Evolutionary conservation across 768 basidiomycete species (phyloP), one percentile per base, ranked within the genome.

Genomic region (Pleurotus tuoliensis): DNA sequence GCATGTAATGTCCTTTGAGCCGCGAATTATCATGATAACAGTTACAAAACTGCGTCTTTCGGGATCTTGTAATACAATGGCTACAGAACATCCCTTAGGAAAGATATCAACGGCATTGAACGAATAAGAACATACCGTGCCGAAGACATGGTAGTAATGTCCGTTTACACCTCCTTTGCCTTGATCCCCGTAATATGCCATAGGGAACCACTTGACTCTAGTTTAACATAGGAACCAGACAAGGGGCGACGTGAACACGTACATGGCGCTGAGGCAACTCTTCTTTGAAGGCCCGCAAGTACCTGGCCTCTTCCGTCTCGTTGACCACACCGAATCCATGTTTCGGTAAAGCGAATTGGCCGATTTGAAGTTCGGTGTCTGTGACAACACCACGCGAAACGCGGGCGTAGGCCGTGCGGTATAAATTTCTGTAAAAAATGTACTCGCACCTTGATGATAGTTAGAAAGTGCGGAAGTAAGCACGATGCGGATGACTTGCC

Each of bases 331-430:
- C 66, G 58, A 68, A 63, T 0, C 82, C 86, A 55, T 83, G 76
- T 46, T 73, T 77, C 0, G 92, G 91, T 3, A 94, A 66, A 48
- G 89, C 78, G 65, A 94, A 95, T 68, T 90, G 91, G 9, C 86
- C 92, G 38, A 95, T 83, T 70, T 94, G 94, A 51, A 94, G 77
- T 64, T 95, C 92, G 1, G 94, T 95, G 64, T 96, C 94, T 22
- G 91, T 94, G 60, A 96, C 88, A 34, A 84, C 84, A 20, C 90
- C 86, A 16, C 91, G 81, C 9, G 92, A 90, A 15, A 96, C 69
- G 15, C 93, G 81, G 0, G 88, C 92, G 66, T 92, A 95, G n/a
- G 86, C 74, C 2, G 88, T 90, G 15, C 89, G 78, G 65, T 90
- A 87, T 22, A 92, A 63, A 1, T 87, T 90, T 9, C 92, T 82